Evolutionary conservation across 1,284 basidiomycete genomes (phyloP), one percentile per base, ranked within the genome.

Genomic region (Ceratobasidium sp.): DNA sequence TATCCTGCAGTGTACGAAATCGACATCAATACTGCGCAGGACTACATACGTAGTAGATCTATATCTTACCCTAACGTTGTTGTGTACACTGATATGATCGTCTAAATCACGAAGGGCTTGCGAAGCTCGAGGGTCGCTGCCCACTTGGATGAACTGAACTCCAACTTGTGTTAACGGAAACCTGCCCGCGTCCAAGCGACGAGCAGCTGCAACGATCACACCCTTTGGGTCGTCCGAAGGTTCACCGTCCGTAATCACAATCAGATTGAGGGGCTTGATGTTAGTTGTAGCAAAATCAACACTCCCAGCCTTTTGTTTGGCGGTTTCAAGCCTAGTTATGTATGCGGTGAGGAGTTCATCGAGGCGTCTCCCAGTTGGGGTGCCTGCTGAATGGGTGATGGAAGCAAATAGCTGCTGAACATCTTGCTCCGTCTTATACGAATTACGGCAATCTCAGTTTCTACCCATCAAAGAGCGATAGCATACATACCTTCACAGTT

Each of bases 171-270:
- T 60, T 1, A 91, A 83, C 0, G 90, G 89, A 79, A 87, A 63
- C 85, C 84, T n/a, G n/a, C n/a, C n/a, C n/a, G n/a, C n/a, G n/a
- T n/a, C n/a, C n/a, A n/a, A n/a, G n/a, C n/a, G n/a, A n/a, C n/a
- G n/a, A 7, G 90, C 90, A 23, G 86, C 84, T 20, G 86, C 83
- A 12, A 88, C 86, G 39, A 91, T 90, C 6, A 88, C 88, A 71
- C 84, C 84, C 66, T 87, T 84, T 0, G 88, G 88, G 81, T 90
- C 89, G 81, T 91, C 89, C 28, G 87, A 61, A 7, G 71, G 87
- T 20, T 84, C 86, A 15, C 92, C 91, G 80, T 93, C 91, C 0
- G 91, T 92, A 67, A 93, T 86, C 39, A 92, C 83, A 28, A 93
- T 88, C 77, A 88, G 89, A 81, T 91, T 91, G 42, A 91, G 83